Evolutionary conservation across 2,329 filamentous ascomycete genomes (phyloP).

Genomic region (Thyridium curvatum): DNA sequence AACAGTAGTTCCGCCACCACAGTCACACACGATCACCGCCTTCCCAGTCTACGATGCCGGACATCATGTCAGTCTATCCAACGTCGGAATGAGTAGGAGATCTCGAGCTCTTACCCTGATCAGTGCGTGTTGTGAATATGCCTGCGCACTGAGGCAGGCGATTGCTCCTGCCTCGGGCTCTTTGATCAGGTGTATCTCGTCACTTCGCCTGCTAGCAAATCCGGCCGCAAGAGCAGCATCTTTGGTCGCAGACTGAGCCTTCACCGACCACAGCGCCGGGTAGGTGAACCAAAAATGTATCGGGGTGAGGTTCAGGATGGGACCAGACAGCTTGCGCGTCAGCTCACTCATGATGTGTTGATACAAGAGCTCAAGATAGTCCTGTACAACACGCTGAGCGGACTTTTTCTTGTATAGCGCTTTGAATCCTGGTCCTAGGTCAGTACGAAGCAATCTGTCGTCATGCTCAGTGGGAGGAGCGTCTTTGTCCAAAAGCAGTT

Average conservation of each 20-base stretch:
- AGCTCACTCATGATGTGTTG: constrained; percentile 1
- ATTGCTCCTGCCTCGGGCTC: constrained; percentile 2
- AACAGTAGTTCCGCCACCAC: not conserved
- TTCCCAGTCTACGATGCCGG: not conserved
- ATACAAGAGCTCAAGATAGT: constrained; percentile 1
- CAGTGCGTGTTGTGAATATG: not conserved
- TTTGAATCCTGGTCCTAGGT: not conserved
- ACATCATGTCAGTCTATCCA: not conserved
- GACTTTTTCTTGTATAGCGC: not conserved
- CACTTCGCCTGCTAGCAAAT: not conserved
- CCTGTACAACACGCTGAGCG: not conserved
- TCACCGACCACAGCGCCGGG: not conserved
- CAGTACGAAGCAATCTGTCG: not conserved
- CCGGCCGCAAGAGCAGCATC: constrained; percentile 1
- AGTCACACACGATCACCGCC: constrained; percentile 1
- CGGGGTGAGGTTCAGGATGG: constrained; percentile 1
- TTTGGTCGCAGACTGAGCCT: constrained; percentile 1
- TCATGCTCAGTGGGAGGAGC: not conserved
- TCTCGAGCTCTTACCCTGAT: too few species aligned
- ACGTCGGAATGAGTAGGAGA: not conserved
- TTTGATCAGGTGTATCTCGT: constrained; percentile 1
- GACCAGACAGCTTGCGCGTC: constrained; percentile 1
- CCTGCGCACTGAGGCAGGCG: constrained; percentile 1
- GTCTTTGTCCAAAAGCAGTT: constrained; percentile 1
- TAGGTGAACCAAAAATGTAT: constrained; percentile 2